These are phyloP conservation scores for Calamus simplicifolius DNA, from an alignment of 176 grass and related monocot genomes.

Conservation along the genomic window DNA sequence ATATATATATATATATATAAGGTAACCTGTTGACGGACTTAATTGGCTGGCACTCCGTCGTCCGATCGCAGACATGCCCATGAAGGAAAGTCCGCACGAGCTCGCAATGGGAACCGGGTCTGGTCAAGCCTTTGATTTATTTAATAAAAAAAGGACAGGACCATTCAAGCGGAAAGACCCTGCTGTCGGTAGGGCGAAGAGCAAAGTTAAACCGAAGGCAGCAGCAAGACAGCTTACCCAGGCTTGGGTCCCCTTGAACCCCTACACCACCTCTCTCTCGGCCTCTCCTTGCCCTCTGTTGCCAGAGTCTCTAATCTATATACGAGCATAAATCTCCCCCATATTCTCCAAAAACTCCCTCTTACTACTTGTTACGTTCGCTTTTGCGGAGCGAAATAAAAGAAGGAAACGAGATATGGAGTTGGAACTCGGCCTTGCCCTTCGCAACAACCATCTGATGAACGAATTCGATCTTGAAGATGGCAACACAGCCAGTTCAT, in stretches of 20 bases:
- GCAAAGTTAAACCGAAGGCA: constrained; percentile 1
- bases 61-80: too few species aligned
- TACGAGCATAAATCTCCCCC: constrained; percentile 6
- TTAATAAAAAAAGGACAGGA: not conserved
- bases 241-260: constrained; percentile 26
- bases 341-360: constrained; percentile 10
- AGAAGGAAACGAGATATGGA: constrained; percentile 28
- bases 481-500: not conserved
- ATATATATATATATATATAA: too few species aligned
- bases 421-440: constrained; percentile 55
- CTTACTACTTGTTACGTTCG: not conserved
- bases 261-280: constrained; percentile 26
- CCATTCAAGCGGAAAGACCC: constrained; percentile 23
- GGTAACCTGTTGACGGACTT: too few species aligned
- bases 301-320: not conserved
- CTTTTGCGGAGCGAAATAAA: too few species aligned
- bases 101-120: too few species aligned
- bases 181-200: constrained; percentile 49
- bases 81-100: too few species aligned
- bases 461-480: not conserved
- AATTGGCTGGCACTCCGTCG: too few species aligned
- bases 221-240: constrained; percentile 26
- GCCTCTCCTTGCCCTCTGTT: not conserved
- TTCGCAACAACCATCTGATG: constrained; percentile 10
- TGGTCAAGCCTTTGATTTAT: too few species aligned